Conservation (phyloP, 306 rosid genomes). For the Dalbergia cultrata region DNA sequence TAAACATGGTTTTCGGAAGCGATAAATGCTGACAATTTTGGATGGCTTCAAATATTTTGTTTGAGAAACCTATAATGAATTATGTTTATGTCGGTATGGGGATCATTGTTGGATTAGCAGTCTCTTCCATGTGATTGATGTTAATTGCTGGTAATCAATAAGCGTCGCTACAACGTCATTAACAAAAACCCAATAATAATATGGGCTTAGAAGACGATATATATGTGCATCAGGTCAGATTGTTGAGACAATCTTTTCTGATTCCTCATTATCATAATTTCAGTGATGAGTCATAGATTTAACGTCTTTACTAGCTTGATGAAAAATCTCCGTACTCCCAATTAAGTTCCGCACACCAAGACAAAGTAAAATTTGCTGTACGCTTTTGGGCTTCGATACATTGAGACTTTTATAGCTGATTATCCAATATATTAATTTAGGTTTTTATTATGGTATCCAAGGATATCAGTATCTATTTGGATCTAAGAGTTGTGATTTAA, state of each 20-base stretch:
- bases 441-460: no score
- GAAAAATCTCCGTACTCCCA: background rate
- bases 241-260: background rate
- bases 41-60: background rate
- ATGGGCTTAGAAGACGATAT: background rate
- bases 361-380: background rate
- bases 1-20: no score
- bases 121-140: slow-evolving; percentile 6
- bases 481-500: no score
- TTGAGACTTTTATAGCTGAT: no score
- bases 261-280: slow-evolving; percentile 22
- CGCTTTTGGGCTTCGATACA: slow-evolving; percentile 7
- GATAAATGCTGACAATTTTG: no score
- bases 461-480: no score
- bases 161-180: background rate
- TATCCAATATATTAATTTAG: no score
- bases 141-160: background rate
- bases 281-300: slow-evolving; percentile 1
- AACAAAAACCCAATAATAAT: background rate
- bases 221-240: background rate
- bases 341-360: background rate
- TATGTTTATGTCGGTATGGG: no score
- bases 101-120: background rate
- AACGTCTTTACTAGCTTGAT: background rate
- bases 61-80: background rate